A percentile compares a stretch with the other conserved stretches of the same genome.
These are phyloP conservation scores for Boechera retrofracta DNA, from an alignment of 345 rosid species.

Conservation along the genomic window DNA sequence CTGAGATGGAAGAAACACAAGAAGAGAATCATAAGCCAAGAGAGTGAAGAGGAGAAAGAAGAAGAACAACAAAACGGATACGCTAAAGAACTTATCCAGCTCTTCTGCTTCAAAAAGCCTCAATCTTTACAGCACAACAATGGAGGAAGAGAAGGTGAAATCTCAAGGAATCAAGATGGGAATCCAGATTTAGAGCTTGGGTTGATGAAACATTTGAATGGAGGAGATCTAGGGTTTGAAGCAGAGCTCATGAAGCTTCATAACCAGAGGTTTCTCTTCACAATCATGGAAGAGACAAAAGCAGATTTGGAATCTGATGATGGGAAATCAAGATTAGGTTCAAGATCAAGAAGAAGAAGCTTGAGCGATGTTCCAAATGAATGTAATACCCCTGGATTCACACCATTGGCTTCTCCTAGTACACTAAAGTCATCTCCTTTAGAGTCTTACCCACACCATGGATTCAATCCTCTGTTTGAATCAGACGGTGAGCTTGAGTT, in stretches of 20 bases:
- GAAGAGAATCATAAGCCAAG: slow-evolving; percentile 56
- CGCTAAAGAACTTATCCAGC: slow-evolving; percentile 65
- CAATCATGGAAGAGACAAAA: slow-evolving; percentile 92
- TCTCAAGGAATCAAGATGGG: slow-evolving; percentile 33
- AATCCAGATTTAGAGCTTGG: slow-evolving; percentile 64
- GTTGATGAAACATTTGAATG: slow-evolving; percentile 57
- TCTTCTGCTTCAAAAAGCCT: slow-evolving; percentile 66
- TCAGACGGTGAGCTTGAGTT: slow-evolving; percentile 62
- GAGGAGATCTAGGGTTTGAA: slow-evolving; percentile 59
- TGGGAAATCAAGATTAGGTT: slow-evolving; percentile 63
- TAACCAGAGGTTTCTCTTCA: slow-evolving; percentile 91
- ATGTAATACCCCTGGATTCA: slow-evolving; percentile 55
- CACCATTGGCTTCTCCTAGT: slow-evolving; percentile 78
- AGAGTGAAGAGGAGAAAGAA: slow-evolving; percentile 53
- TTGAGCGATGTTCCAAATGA: slow-evolving; percentile 65
- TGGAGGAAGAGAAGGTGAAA: slow-evolving; percentile 27
- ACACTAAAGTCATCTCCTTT: slow-evolving; percentile 57
- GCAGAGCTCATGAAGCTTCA: slow-evolving; percentile 95
- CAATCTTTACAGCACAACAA: slow-evolving; percentile 45
- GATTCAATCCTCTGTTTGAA: slow-evolving; percentile 92
- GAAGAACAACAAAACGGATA: slow-evolving; percentile 40
- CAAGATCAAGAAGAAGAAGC: slow-evolving; percentile 71
- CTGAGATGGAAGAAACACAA: slow-evolving; percentile 80
- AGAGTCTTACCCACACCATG: slow-evolving; percentile 56
- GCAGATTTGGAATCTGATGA: slow-evolving; percentile 97